Conservation (phyloP, 2,329 filamentous ascomycete species). For the Fusarium vanettenii region DNA sequence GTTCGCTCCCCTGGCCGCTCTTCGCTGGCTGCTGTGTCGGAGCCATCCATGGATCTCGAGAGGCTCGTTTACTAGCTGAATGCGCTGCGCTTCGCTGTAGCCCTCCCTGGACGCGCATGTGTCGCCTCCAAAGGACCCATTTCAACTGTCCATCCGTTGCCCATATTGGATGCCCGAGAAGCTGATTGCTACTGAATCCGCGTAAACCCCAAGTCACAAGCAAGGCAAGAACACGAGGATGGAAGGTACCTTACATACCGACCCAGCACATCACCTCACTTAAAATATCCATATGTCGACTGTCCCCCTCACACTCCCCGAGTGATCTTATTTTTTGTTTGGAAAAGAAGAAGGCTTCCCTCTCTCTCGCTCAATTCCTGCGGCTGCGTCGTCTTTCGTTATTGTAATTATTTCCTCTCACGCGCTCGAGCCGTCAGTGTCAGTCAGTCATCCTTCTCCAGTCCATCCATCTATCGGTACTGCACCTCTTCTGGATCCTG, state of each 20-base stretch:
- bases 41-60: slow-evolving; percentile 2
- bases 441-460: slow-evolving; percentile 8
- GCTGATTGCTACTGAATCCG: slow-evolving; percentile 22
- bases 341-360: slow-evolving; percentile 7
- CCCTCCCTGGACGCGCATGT: slow-evolving; percentile 31
- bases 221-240: slow-evolving; percentile 25
- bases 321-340: slow-evolving; percentile 15
- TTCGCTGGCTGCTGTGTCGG: not conserved
- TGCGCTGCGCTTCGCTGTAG: slow-evolving; percentile 1
- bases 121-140: slow-evolving; percentile 21
- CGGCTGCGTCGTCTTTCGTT: slow-evolving; percentile 32
- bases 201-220: slow-evolving; percentile 26
- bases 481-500: slow-evolving; percentile 5
- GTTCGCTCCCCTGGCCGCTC: not conserved
- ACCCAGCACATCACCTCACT: slow-evolving; percentile 28
- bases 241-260: slow-evolving; percentile 18
- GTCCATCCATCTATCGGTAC: slow-evolving; percentile 4
- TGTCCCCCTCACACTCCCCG: slow-evolving; percentile 21
- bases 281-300: slow-evolving; percentile 22
- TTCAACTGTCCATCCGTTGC: slow-evolving; percentile 27
- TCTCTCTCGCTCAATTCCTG: slow-evolving; percentile 20
- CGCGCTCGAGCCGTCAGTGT: slow-evolving; percentile 5
- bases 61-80: not conserved
- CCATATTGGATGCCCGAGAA: slow-evolving; percentile 20
- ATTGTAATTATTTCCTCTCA: slow-evolving; percentile 16